phyloP scores from a whole-genome alignment of 208 protist genomes.

The Naegleria lovaniensis region DNA sequence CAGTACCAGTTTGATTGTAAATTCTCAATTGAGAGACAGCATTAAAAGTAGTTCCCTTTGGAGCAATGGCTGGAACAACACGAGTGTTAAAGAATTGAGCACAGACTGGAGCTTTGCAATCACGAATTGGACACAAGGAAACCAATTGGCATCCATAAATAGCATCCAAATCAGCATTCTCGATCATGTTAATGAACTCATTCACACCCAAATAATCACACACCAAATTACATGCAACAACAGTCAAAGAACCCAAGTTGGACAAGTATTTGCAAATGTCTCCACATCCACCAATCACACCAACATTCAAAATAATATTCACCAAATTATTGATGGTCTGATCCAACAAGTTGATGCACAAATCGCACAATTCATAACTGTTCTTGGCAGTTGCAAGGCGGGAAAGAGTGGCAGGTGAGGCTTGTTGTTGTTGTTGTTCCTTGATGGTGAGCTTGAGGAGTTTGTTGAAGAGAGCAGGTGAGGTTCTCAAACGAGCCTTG shows the following conservation, averaged over 20 bases:
- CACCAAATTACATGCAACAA: conserved; percentile 40
- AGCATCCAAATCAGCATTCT: conserved; percentile 38
- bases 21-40: conserved; percentile 30
- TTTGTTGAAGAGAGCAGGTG: no score
- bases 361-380: background rate
- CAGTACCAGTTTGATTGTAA: conserved; percentile 44
- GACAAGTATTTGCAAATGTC: background rate
- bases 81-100: conserved; percentile 28
- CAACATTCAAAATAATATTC: conserved; percentile 48
- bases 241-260: conserved; percentile 1
- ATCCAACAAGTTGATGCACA: conserved; percentile 33
- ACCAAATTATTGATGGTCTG: conserved; percentile 44
- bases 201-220: conserved; percentile 41
- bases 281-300: conserved; percentile 35
- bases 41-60: conserved; percentile 38
- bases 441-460: no score
- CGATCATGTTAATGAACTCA: conserved; percentile 25
- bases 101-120: conserved; percentile 28
- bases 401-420: no score
- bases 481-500: no score
- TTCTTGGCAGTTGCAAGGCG: background rate
- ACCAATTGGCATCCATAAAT: conserved; percentile 44
- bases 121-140: conserved; percentile 38
- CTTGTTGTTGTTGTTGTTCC: no score
- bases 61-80: conserved; percentile 31